Conservation (phyloP, 345 rosid species). For the Atalantia buxifolia region DNA sequence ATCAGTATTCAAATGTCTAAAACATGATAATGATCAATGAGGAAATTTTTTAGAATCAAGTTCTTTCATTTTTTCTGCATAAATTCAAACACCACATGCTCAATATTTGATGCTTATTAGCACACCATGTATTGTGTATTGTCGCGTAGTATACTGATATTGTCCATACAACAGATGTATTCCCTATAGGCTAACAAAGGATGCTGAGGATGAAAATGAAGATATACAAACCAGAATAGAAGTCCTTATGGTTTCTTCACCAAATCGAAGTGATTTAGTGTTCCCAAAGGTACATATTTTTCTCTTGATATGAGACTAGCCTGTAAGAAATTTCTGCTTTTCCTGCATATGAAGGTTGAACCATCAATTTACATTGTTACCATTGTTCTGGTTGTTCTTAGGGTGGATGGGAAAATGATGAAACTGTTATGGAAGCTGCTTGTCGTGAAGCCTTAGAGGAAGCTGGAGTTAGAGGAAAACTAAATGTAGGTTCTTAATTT, state of each 20-base stretch:
- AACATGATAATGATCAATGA: background rate
- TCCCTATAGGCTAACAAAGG: constrained; percentile 58
- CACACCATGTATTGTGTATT: background rate
- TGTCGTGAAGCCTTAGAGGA: constrained; percentile 91
- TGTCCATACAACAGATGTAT: constrained; percentile 51
- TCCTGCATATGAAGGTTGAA: background rate
- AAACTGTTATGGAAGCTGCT: constrained; percentile 82
- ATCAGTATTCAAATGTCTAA: background rate
- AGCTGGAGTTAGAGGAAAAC: constrained; percentile 85
- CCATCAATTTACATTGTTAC: background rate
- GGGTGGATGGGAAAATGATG: constrained; percentile 99
- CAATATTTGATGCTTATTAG: background rate
- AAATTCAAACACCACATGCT: background rate
- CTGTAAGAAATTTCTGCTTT: background rate
- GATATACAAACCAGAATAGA: constrained; percentile 38
- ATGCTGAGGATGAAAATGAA: constrained; percentile 27
- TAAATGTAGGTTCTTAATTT: constrained; percentile 41
- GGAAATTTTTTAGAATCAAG: background rate
- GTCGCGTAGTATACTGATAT: background rate
- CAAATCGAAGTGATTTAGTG: constrained; percentile 73
- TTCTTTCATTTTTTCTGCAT: background rate
- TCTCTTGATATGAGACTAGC: background rate
- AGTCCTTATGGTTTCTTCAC: constrained; percentile 89
- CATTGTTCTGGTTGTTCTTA: constrained; percentile 14
- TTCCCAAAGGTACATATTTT: constrained; percentile 66